Base-by-base conservation (phyloP, 2,329 filamentous ascomycete genomes). In the Aspergillus clavatus region DNA sequence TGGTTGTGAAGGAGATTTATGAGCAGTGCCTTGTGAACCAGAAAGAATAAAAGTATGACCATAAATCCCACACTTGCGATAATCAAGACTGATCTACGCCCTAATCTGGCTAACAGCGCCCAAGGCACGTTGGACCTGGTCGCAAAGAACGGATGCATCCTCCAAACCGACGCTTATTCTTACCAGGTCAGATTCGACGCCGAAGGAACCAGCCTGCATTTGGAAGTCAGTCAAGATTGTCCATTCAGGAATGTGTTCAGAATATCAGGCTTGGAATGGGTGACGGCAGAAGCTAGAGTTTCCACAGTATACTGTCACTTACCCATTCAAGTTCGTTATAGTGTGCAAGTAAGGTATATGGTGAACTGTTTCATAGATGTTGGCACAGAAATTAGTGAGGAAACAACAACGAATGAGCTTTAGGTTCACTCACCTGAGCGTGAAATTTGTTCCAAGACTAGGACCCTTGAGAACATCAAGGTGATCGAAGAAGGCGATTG, bases 361-460 rank as follows among this genome's bases (percentile, higher is more conserved):
- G 93, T 39, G 85, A 95, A 46, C 85, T 78, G 48, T n/a, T 42
- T 29, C 27, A 39, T 12, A 35, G 22, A 38, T 19, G 28, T 28
- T 33, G 4, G 40, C 10, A 33, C n/a, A 12, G 11, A 14, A 22
- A 27, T 27, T 27, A n/a, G 29, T 16, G 16, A 14, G 14, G n/a
- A 27, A 26, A 12, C 12, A 19, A 14, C 3, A 26, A 16, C 12
- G 21, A 43, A 18, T 14, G 12, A 23, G 7, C 27, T 38, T 36
- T 35, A 36, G 18, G 19, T 24, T 8, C 22, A 55, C 61, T 54
- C 47, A 76, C 74, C 72, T 85, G 28, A 98, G 74, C 0, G 93
- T 97, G 65, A 98, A 98, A 67, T 98, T 98, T 0, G 93, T 97
- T 2, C 93, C 93, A 40, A 98, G 73, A 67, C 89, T 96, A 0